Evolutionary conservation across 306 rosid species (phyloP).

Genomic region (Quillaja saponaria): DNA sequence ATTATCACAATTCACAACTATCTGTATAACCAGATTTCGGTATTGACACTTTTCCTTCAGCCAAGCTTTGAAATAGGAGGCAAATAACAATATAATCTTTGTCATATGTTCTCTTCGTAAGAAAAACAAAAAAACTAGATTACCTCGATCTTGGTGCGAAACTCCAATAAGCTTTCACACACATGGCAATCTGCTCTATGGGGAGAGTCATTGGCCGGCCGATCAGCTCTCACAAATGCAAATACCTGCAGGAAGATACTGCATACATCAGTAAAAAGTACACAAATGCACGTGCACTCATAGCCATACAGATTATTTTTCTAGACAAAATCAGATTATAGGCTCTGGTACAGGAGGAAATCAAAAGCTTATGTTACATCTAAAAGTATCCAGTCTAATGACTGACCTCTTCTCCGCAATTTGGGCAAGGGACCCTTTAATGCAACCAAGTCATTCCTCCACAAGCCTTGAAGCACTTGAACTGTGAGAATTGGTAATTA

Average conservation of each 20-base stretch:
- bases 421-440: conserved; percentile 87
- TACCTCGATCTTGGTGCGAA: conserved; percentile 84
- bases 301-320: conserved; percentile 1
- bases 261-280: conserved; percentile 7
- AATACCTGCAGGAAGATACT: conserved; percentile 61
- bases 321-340: conserved; percentile 15
- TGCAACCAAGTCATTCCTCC: conserved; percentile 82
- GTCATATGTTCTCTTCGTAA: neutral
- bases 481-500: conserved; percentile 41
- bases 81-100: conserved; percentile 14
- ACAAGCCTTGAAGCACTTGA: conserved; percentile 77
- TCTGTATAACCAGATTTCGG: conserved; percentile 5
- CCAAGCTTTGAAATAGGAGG: neutral
- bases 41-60: conserved; percentile 2
- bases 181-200: conserved; percentile 96
- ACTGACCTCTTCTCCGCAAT: conserved; percentile 90
- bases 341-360: neutral
- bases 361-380: neutral
- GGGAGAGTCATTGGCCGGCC: conserved; percentile 51
- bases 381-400: conserved; percentile 10
- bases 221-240: conserved; percentile 79
- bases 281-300: conserved; percentile 12
- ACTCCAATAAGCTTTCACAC: conserved; percentile 74
- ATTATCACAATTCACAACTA: too few relatives aligned
- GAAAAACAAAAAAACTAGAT: conserved; percentile 20